Base-by-base conservation (phyloP, 106 monocot species). In the Cymbidium sinense region DNA sequence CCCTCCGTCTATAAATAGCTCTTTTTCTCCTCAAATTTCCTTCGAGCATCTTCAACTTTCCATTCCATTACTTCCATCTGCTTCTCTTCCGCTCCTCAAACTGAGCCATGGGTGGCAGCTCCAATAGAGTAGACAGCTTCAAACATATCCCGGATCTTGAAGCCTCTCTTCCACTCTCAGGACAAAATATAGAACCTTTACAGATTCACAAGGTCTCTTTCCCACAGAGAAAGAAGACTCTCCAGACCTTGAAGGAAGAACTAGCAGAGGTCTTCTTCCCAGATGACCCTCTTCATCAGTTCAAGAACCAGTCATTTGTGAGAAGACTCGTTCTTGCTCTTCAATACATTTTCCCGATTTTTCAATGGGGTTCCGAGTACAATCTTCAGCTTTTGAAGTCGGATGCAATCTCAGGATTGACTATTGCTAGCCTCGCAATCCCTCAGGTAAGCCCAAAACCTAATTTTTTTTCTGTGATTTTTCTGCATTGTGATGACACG, bases 381-480 rank as follows among this genome's bases (percentile, higher is more conserved):
- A 87, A 23, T 25, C 80, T 90, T n/a, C 74, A 75, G 31, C 85
- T 93, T n/a, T 85, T 95, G 52, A 90, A 87, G 52, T 88, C 93
- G 20, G 95, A 95, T 43, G 78, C 77, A 20, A 52, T 95, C 50
- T 93, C 95, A 4, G 95, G 95, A 50, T 86, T 95, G 79, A 95
- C 95, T 72, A 95, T 95, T 87, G 95, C 95, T 28, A 93, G 93
- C 82, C 79, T 95, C 77, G 90, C 93, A 17, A 93, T 95, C 20
- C 95, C 95, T 0, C 95, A 95, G 64, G 95, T 90, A 31, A 18
- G 13, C 15, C 1, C 28, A 23, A 3, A 1, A 71, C 15, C 23
- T 18, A 3, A 33, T 4, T 28, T 23, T 31, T 5, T 51, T 6
- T 44, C 1, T 47, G 1, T 47, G 47, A 0, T 47, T 47, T 47